These are phyloP conservation scores for Eimeria maxima DNA, from an alignment of 169 alveolate species.

Conservation along the genomic window DNA sequence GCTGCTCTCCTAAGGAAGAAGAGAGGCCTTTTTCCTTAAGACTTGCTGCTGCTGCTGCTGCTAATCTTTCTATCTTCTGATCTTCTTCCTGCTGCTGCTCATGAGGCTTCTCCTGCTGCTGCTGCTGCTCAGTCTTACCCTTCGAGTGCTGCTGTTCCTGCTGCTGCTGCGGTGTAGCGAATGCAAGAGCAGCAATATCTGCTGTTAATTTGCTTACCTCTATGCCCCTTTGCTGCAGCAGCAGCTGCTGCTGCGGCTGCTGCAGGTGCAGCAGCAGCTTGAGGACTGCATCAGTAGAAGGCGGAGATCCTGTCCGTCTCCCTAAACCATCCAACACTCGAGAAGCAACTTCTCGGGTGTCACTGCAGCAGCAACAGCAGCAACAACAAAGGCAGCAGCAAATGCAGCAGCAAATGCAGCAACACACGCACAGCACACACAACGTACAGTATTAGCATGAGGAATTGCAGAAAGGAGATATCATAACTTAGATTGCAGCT, in stretches of 20 bases:
- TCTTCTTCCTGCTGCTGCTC: background rate
- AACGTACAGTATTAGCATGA: background rate
- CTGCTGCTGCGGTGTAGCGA: conserved; percentile 16
- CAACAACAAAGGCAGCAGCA: conserved; percentile 25
- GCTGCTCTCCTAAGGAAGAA: background rate
- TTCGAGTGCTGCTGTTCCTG: background rate
- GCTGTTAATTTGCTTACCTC: background rate
- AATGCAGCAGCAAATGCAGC: conserved; percentile 3
- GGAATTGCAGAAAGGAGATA: background rate
- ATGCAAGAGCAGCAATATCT: background rate
- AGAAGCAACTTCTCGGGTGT: conserved; percentile 21
- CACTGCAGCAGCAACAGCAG: conserved; percentile 54
- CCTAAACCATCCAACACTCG: conserved; percentile 13
- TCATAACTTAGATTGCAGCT: background rate
- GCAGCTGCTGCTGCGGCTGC: conserved; percentile 49
- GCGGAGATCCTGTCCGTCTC: background rate
- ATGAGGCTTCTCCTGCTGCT: background rate
- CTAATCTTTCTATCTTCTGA: background rate
- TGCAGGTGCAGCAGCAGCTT: conserved; percentile 25
- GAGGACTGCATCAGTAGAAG: conserved; percentile 6
- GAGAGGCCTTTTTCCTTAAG: background rate
- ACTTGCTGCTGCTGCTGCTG: conserved; percentile 28
- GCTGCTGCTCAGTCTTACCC: no score
- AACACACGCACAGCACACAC: background rate
- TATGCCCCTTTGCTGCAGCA: conserved; percentile 31